Conservation (phyloP, 257 asterid genomes). For the Scutellaria minor region DNA sequence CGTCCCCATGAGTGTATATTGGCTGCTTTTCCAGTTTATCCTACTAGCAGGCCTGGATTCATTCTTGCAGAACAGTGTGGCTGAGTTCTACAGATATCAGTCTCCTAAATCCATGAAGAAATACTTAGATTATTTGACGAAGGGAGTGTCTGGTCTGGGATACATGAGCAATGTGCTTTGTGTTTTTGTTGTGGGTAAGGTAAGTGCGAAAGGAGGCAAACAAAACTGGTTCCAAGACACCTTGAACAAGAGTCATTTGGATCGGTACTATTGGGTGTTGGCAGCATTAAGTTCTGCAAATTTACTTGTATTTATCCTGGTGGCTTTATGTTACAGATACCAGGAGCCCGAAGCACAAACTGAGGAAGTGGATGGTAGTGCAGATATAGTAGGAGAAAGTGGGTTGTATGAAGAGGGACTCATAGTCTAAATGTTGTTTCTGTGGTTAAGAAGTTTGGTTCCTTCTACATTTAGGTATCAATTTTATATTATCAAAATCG, state of each 20-base stretch:
- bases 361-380: not conserved
- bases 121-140: conserved; percentile 38
- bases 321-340: conserved; percentile 40
- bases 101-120: conserved; percentile 39
- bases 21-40: conserved; percentile 56
- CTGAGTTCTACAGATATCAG: conserved; percentile 41
- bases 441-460: no score
- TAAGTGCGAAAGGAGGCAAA: conserved; percentile 51
- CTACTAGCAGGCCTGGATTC: conserved; percentile 55
- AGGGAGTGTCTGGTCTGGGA: conserved; percentile 55
- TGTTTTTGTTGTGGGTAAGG: conserved; percentile 50
- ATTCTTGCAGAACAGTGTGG: conserved; percentile 40
- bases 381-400: not conserved
- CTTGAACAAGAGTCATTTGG: conserved; percentile 58
- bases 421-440: no score
- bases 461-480: no score
- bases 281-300: conserved; percentile 51
- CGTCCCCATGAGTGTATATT: conserved; percentile 39
- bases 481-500: no score
- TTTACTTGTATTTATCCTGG: conserved; percentile 35
- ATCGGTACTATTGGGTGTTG: conserved; percentile 57
- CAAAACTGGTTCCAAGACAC: conserved; percentile 58
- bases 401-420: not conserved
- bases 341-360: not conserved
- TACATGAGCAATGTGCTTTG: conserved; percentile 42